A percentile compares a stretch with the other conserved stretches of the same genome.
These are phyloP conservation scores for Alnus glutinosa DNA, from an alignment of 306 rosid species.

Conservation along the genomic window DNA sequence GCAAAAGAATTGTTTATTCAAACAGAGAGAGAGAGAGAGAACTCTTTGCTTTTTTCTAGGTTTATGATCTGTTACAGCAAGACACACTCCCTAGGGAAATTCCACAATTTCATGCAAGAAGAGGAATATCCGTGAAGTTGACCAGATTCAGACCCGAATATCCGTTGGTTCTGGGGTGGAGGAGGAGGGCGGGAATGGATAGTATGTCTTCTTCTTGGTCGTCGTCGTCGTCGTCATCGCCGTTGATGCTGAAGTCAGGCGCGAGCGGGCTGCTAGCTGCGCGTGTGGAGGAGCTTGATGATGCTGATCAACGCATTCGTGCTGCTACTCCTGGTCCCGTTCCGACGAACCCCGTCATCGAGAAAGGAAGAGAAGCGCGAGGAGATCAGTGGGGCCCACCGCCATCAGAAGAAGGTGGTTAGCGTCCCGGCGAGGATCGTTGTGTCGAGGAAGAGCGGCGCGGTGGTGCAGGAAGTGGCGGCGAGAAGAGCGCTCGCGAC, in stretches of 20 bases:
- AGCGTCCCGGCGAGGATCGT: constrained; percentile 8
- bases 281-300: constrained; percentile 54
- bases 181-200: background rate
- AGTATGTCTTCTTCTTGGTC: background rate
- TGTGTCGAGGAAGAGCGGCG: background rate
- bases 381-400: constrained; percentile 13
- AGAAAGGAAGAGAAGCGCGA: constrained; percentile 37
- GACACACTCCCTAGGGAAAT: background rate
- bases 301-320: constrained; percentile 51
- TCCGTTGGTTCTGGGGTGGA: background rate
- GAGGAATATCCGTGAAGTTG: background rate
- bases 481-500: constrained; percentile 71
- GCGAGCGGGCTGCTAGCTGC: constrained; percentile 63
- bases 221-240: constrained; percentile 21
- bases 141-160: background rate
- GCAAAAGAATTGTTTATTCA: background rate
- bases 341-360: constrained; percentile 41
- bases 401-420: constrained; percentile 34
- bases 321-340: constrained; percentile 58
- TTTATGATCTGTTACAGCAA: constrained; percentile 1
- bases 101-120: background rate
- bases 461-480: constrained; percentile 49
- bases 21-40: background rate
- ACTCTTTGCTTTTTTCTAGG: background rate
- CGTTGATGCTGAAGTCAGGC: constrained; percentile 61